These are phyloP conservation scores for Suillus lakei DNA, from an alignment of 768 basidiomycete genomes.

Conservation along the genomic window DNA sequence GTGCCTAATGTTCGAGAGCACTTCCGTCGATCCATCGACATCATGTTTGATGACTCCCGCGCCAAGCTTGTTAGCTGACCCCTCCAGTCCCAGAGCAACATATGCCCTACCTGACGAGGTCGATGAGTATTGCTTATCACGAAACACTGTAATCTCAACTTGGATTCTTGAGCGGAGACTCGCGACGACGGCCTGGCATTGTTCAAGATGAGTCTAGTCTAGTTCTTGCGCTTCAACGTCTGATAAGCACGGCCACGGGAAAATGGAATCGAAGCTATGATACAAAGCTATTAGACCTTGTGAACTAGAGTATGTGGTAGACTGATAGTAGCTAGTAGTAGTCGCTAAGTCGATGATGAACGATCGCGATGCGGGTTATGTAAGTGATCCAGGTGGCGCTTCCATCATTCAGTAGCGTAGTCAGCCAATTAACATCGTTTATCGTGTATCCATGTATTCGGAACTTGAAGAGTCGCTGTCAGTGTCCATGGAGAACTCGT, in stretches of 20 bases:
- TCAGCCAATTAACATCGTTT: too few species aligned
- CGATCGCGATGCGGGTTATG: neutral
- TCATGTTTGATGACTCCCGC: slow-evolving; percentile 90
- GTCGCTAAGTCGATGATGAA: neutral
- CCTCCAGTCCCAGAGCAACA: slow-evolving; percentile 95
- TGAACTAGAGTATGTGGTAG: too few species aligned
- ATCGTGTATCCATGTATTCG: too few species aligned
- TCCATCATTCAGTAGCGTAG: too few species aligned
- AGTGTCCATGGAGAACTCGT: neutral
- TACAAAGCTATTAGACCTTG: neutral
- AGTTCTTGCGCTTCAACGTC: neutral
- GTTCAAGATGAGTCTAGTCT: slow-evolving; percentile 7
- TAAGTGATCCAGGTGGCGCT: neutral
- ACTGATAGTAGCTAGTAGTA: too few species aligned
- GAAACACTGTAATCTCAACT: slow-evolving; percentile 30
- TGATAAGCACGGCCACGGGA: neutral
- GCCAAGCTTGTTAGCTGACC: slow-evolving; percentile 97
- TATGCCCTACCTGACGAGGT: slow-evolving; percentile 59
- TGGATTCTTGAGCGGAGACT: slow-evolving; percentile 36
- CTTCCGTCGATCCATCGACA: slow-evolving; percentile 69
- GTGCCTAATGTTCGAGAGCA: slow-evolving; percentile 92
- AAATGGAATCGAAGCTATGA: slow-evolving; percentile 3
- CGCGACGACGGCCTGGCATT: slow-evolving; percentile 28
- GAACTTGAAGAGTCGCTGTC: neutral
- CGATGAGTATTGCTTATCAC: slow-evolving; percentile 14